phyloP scores from a whole-genome alignment of 1,284 basidiomycete genomes.

The Fomitiporia mediterranea region DNA sequence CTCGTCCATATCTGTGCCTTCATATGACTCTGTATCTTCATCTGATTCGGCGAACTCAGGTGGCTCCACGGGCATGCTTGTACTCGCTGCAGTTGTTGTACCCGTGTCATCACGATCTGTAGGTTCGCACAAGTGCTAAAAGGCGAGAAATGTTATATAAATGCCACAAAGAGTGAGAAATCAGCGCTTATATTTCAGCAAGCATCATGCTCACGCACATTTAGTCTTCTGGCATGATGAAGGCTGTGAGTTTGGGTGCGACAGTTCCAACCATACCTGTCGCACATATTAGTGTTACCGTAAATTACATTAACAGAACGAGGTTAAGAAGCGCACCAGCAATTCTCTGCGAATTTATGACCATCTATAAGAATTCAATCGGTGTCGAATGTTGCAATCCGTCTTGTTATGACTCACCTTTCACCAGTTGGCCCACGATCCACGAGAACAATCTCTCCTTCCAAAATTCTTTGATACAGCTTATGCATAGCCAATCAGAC shows the following conservation, averaged over 20 bases:
- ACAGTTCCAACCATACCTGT: conserved; percentile 21
- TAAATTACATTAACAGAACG: too few relatives aligned
- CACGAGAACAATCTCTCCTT: conserved; percentile 6
- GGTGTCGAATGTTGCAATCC: neutral
- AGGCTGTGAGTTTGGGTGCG: conserved; percentile 13
- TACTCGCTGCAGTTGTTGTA: neutral
- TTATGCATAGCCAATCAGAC: conserved; percentile 6
- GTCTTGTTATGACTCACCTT: conserved; percentile 8
- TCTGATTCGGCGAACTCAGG: conserved; percentile 6
- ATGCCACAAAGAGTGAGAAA: neutral
- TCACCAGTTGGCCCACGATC: conserved; percentile 6
- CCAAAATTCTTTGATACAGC: conserved; percentile 10
- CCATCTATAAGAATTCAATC: neutral
- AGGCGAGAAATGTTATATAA: neutral
- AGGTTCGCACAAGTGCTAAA: conserved; percentile 18
- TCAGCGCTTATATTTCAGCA: neutral
- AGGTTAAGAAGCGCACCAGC: conserved; percentile 6
- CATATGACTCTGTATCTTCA: conserved; percentile 19
- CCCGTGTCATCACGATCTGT: conserved; percentile 8
- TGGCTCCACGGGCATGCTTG: neutral
- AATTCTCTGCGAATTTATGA: conserved; percentile 11
- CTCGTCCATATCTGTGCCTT: conserved; percentile 17
- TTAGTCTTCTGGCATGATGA: conserved; percentile 11
- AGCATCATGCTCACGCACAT: conserved; percentile 6
- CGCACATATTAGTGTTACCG: too few relatives aligned